Conservation (phyloP, 441 rosid species). For the Gossypium gossypioides region DNA sequence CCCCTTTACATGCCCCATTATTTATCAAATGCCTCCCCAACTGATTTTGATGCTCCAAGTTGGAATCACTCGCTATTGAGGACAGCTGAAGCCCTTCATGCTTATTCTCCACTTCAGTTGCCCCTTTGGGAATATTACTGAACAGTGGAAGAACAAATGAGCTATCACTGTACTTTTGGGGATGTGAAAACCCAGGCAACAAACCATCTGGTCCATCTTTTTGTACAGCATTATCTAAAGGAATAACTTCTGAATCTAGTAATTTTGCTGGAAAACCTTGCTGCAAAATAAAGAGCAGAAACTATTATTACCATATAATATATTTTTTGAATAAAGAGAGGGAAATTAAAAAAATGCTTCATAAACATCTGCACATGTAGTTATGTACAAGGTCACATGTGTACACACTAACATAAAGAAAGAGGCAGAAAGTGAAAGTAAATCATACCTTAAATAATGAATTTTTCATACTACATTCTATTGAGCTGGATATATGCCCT, state of each 20-base stretch:
- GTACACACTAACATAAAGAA: background rate
- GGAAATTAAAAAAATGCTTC: background rate
- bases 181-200: slow-evolving; percentile 25
- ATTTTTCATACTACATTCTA: slow-evolving; percentile 34
- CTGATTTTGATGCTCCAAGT: slow-evolving; percentile 40
- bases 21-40: slow-evolving; percentile 25
- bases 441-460: slow-evolving; percentile 41
- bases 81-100: slow-evolving; percentile 30
- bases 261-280: slow-evolving; percentile 32
- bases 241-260: slow-evolving; percentile 31
- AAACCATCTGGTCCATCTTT: slow-evolving; percentile 27
- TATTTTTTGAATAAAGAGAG: background rate
- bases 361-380: background rate
- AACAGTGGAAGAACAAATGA: slow-evolving; percentile 27
- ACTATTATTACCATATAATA: slow-evolving; percentile 14
- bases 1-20: slow-evolving; percentile 27
- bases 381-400: background rate
- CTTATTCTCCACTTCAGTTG: slow-evolving; percentile 29
- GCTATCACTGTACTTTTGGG: slow-evolving; percentile 22
- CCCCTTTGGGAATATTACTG: slow-evolving; percentile 24
- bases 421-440: slow-evolving; percentile 11
- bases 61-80: slow-evolving; percentile 28
- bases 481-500: slow-evolving; percentile 29
- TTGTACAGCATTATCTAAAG: slow-evolving; percentile 34
- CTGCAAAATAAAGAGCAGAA: slow-evolving; percentile 32